phyloP scores from a whole-genome alignment of 2,329 filamentous ascomycete species.

The Corniculantispora saksenae region DNA sequence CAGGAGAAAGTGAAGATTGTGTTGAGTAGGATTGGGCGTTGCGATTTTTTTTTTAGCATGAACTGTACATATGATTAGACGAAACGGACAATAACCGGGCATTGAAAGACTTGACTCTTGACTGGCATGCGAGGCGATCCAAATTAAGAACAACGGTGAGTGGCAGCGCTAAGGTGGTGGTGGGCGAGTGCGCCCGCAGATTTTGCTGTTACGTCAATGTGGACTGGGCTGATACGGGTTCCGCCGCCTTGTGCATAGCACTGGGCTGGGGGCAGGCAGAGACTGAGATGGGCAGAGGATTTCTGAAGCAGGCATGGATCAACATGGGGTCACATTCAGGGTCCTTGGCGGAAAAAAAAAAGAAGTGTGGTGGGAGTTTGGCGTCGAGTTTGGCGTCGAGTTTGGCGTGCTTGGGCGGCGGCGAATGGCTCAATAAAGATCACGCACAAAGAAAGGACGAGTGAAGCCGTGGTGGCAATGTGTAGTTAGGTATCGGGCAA shows the following conservation, averaged over 20 bases:
- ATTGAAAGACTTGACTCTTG: slow-evolving; percentile 16
- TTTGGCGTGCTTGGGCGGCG: too few species aligned
- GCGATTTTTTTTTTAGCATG: too few species aligned
- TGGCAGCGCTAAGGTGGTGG: too few species aligned
- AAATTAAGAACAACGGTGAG: too few species aligned
- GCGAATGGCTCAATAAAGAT: too few species aligned
- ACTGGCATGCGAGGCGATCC: neutral
- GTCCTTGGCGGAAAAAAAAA: neutral
- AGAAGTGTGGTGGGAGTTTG: too few species aligned
- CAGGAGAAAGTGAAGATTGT: slow-evolving; percentile 49
- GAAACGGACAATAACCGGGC: neutral
- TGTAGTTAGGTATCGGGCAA: too few species aligned
- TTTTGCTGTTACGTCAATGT: neutral
- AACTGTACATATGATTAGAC: neutral
- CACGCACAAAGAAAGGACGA: too few species aligned
- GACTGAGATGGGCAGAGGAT: neutral
- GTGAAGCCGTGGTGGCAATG: too few species aligned
- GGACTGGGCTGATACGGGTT: neutral
- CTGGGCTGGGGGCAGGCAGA: neutral
- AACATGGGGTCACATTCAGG: neutral
- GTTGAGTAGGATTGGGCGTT: too few species aligned
- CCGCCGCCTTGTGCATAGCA: neutral
- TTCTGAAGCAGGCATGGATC: neutral
- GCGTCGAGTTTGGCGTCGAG: too few species aligned
- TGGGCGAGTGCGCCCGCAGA: too few species aligned